These are phyloP conservation scores for Phycomyces nitens DNA, from an alignment of 192 early-diverging fungal species.

Conservation along the genomic window DNA sequence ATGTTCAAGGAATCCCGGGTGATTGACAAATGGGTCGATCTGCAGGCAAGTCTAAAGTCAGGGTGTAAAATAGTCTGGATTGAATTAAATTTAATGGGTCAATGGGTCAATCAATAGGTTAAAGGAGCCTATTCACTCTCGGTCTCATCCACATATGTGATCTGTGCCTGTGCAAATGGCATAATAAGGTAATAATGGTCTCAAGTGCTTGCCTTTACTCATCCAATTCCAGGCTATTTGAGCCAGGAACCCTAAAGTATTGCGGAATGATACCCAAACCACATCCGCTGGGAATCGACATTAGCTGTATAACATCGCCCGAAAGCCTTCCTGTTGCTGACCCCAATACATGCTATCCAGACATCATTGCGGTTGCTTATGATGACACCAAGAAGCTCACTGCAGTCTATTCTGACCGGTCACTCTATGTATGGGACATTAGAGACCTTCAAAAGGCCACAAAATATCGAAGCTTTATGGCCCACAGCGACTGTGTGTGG, in stretches of 20 bases:
- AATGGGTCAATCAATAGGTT: conserved; percentile 41
- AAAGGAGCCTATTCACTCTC: conserved; percentile 57
- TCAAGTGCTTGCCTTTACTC: no score
- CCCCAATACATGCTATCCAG: conserved; percentile 48
- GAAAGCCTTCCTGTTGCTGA: conserved; percentile 19
- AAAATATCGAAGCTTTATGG: conserved; percentile 59
- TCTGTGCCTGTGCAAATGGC: conserved; percentile 76
- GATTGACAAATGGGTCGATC: conserved; percentile 81
- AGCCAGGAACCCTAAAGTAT: conserved; percentile 65
- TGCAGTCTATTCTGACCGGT: conserved; percentile 67
- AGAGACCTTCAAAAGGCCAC: conserved; percentile 49
- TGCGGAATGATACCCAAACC: conserved; percentile 70
- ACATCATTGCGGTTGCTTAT: conserved; percentile 57
- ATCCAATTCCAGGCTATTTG: conserved; percentile 56
- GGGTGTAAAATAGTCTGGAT: neutral
- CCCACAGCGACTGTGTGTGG: conserved; percentile 78
- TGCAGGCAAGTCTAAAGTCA: conserved; percentile 52
- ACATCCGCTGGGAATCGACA: conserved; percentile 59
- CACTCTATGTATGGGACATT: conserved; percentile 74
- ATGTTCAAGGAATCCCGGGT: conserved; percentile 58
- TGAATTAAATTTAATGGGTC: neutral
- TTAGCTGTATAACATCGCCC: conserved; percentile 26
- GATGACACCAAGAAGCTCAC: conserved; percentile 53
- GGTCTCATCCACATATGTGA: conserved; percentile 54
- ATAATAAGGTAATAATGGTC: conserved; percentile 61